Conservation (phyloP, 768 basidiomycete genomes). For the Cantharellus anzutake region DNA sequence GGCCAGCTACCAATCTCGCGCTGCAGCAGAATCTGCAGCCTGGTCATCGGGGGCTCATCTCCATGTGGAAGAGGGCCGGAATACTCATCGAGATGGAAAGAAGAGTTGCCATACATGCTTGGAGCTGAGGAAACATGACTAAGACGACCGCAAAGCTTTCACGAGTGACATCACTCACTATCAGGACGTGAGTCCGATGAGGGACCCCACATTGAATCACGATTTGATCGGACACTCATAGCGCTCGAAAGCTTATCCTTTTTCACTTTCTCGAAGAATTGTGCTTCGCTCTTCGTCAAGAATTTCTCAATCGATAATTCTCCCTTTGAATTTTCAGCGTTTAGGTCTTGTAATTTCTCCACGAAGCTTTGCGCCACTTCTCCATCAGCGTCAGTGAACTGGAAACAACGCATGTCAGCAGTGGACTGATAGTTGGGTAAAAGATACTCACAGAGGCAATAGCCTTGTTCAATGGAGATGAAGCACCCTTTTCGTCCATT, state of each 20-base stretch:
- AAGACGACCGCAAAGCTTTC: background rate
- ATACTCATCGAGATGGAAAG: conserved; percentile 26
- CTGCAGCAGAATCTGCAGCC: conserved; percentile 68
- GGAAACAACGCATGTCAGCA: conserved; percentile 3
- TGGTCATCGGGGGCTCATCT: conserved; percentile 52
- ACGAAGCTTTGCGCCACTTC: conserved; percentile 83
- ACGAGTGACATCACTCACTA: conserved; percentile 30
- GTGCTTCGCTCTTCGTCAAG: conserved; percentile 79
- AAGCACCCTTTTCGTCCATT: conserved; percentile 64
- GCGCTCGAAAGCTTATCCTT: conserved; percentile 76
- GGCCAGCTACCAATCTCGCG: conserved; percentile 76
- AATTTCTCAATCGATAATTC: conserved; percentile 87
- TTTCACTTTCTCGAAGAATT: conserved; percentile 79
- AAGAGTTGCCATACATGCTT: conserved; percentile 23
- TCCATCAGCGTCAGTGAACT: conserved; percentile 91
- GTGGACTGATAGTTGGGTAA: background rate
- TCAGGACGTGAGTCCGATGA: conserved; percentile 49
- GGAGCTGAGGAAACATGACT: conserved; percentile 19
- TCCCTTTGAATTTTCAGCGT: conserved; percentile 72
- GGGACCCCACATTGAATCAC: conserved; percentile 70
- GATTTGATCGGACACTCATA: conserved; percentile 54
- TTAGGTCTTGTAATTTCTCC: conserved; percentile 57
- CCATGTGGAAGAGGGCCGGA: conserved; percentile 23
- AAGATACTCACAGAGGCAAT: conserved; percentile 50
- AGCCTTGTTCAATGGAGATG: conserved; percentile 86